Evolutionary conservation across 129 eudicot genomes (phyloP), one percentile per base, ranked within the genome.

Genomic region (Glebionis coronaria): DNA sequence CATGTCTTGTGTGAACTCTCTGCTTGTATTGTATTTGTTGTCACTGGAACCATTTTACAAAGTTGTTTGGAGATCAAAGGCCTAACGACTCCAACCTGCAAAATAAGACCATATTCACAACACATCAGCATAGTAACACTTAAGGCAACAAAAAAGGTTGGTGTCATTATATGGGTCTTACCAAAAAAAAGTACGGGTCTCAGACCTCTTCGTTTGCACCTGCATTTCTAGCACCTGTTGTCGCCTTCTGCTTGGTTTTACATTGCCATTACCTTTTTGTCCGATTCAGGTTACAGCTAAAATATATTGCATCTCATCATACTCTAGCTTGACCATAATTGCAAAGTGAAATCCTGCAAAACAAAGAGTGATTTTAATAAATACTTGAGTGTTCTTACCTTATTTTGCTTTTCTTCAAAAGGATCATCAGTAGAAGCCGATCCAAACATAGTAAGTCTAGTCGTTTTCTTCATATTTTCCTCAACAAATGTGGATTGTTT

Each of bases 311-410:
- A 28, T 6, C 9, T 19, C n/a, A 4, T 13, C 20, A 58, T n/a
- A n/a, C n/a, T n/a, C n/a, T n/a, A n/a, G n/a, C n/a, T n/a, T n/a
- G n/a, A n/a, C n/a, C n/a, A n/a, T n/a, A n/a, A 58, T 13, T 28
- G 45, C 14, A 14, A 16, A 28, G 5, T 28, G 13, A 28, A 58
- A 58, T 25, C 20, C 12, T 25, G 3, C 44, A 18, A 38, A 29
- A 50, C 7, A 28, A 4, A 67, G 28, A 55, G 11, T 2, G 19
- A 14, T 14, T 9, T 12, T 13, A 12, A 60, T 61, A 11, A 47
- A 56, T 18, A 93, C 98, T 97, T 88, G 52, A 86, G 83, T 63
- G 90, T 88, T 80, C 98, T 89, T 7, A 95, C 96, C 84, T 93
- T 88, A 76, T 93, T 77, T 93, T n/a, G 88, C 40, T 93, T 83